Base-by-base conservation (phyloP, 2,329 filamentous ascomycete genomes). In the Xylariales sp. region DNA sequence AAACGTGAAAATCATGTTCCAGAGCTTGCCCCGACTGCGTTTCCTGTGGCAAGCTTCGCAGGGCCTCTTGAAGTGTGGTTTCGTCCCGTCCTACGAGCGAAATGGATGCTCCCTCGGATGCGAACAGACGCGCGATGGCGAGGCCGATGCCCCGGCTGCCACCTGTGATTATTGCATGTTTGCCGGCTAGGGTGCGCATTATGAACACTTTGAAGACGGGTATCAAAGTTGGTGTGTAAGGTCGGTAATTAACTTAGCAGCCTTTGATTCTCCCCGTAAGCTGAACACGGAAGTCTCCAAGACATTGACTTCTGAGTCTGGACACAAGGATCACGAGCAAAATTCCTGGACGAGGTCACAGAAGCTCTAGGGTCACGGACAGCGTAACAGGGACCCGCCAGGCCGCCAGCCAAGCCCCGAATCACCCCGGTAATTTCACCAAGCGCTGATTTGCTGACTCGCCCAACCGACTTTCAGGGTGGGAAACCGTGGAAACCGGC, bases 101-200 rank as follows among this genome's bases (percentile, higher is more conserved):
- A 47, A 77, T 73, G 19, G 64, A 61, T 28, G 74, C 81, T 22
- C 82, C 84, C 44, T 81, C 71, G 39, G 58, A 55, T 15, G 84
- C 77, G 54, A 89, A 85, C n/a, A 75, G 70, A 27, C 66, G 60
- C 8, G 84, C 84, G 41, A 89, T 84, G 38, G 78, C 76, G 31
- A 72, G 68, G 32, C 86, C 86, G 51, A 89, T 88, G 40, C 82
- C 79, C 15, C 82, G 79, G 31, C 82, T 84, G 15, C 75, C 84
- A 35, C 86, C 86, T 3, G 84, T 85, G 38, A 89, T 70, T 55
- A 86, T 68, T 58, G 69, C 74, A 45, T 67, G 70, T 47, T 74
- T 74, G 43, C 71, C 70, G 31, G 53, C 54, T 42, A 78, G 61
- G 38, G 59, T 54, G 16, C 42, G 53, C 47, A 63, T 42, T 31